phyloP scores from a whole-genome alignment of 1,284 basidiomycete genomes.

The Singerocomus inundabilis region DNA sequence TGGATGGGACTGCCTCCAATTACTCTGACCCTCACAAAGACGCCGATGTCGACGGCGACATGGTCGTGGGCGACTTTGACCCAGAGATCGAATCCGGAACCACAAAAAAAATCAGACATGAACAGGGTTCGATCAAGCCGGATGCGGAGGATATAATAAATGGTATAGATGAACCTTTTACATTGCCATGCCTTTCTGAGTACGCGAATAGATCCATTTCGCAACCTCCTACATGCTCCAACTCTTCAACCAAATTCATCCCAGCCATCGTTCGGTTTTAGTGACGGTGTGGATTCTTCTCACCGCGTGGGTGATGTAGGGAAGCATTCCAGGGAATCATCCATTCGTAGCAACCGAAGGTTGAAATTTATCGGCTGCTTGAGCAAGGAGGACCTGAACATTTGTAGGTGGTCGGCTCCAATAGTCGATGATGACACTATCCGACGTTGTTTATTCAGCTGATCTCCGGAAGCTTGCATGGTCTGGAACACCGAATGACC shows the following conservation, averaged over 20 bases:
- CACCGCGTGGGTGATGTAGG: constrained; percentile 39
- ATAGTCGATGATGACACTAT: background rate
- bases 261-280: constrained; percentile 26
- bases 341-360: constrained; percentile 69
- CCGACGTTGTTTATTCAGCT: constrained; percentile 40
- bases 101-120: constrained; percentile 42
- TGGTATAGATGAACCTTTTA: constrained; percentile 45
- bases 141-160: constrained; percentile 72
- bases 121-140: constrained; percentile 52
- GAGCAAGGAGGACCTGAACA: constrained; percentile 68
- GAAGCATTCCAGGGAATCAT: constrained; percentile 68
- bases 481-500: constrained; percentile 88
- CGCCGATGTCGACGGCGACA: constrained; percentile 64
- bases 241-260: constrained; percentile 34
- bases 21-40: constrained; percentile 42
- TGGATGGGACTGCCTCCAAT: constrained; percentile 33
- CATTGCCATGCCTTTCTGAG: constrained; percentile 20
- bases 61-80: constrained; percentile 73
- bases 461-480: constrained; percentile 91
- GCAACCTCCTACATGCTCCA: constrained; percentile 38
- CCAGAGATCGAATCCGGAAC: constrained; percentile 44
- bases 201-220: constrained; percentile 53
- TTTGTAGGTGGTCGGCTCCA: constrained; percentile 47
- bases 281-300: constrained; percentile 16
- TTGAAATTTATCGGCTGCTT: constrained; percentile 75